Conservation (phyloP, 2,329 filamentous ascomycete genomes). For the Colletotrichum sojae region DNA sequence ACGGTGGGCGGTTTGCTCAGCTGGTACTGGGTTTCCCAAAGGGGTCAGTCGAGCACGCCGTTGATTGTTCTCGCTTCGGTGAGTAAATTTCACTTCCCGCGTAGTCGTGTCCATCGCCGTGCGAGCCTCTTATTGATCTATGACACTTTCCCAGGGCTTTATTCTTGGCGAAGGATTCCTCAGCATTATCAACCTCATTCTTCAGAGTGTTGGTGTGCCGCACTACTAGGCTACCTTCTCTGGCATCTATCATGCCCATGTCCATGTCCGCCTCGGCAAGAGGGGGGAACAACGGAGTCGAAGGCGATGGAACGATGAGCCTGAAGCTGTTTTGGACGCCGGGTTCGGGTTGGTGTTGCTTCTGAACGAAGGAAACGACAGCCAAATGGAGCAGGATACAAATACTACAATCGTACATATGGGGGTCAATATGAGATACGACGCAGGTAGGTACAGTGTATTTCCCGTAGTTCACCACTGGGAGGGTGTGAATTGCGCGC, state of each 20-base stretch:
- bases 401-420: too few relatives aligned
- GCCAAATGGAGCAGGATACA: too few relatives aligned
- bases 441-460: too few relatives aligned
- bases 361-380: too few relatives aligned
- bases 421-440: too few relatives aligned
- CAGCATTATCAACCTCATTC: conserved; percentile 88
- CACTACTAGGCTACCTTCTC: conserved; percentile 60
- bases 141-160: conserved; percentile 70
- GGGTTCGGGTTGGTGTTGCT: too few relatives aligned
- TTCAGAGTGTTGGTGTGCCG: conserved; percentile 83
- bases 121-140: conserved; percentile 21
- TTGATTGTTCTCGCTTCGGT: conserved; percentile 89
- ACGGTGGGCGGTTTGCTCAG: conserved; percentile 82
- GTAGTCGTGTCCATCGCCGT: neutral
- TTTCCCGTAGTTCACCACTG: too few relatives aligned
- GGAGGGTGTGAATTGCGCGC: too few relatives aligned
- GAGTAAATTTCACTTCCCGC: conserved; percentile 46
- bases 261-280: too few relatives aligned
- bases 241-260: neutral
- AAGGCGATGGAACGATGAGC: too few relatives aligned
- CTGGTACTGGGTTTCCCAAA: conserved; percentile 80
- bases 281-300: too few relatives aligned
- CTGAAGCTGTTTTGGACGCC: too few relatives aligned
- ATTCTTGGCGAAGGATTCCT: conserved; percentile 94
- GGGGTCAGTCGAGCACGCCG: conserved; percentile 72